Percentiles rank a stretch among this genome's conserved stretches.
Evolutionary conservation across 2,329 filamentous ascomycete species (phyloP).

Genomic region (Phialophora macrospora): DNA sequence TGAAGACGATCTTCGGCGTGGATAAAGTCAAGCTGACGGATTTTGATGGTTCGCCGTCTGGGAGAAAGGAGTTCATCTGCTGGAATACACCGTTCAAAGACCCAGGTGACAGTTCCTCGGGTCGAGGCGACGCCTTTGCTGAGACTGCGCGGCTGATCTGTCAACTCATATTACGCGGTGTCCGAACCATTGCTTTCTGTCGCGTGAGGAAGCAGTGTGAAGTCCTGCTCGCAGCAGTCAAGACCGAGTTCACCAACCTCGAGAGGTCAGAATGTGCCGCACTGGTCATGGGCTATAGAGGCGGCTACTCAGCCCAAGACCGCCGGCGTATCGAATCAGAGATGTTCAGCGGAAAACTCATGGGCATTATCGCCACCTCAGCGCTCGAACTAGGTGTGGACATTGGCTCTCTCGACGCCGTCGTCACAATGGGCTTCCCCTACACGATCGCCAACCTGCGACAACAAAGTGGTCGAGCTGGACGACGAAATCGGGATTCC

Average conservation of each 20-base stretch:
- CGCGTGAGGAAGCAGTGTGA: constrained; percentile 88
- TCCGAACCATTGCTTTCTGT: constrained; percentile 92
- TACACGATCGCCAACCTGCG: constrained; percentile 93
- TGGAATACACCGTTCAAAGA: constrained; percentile 98
- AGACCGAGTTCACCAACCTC: constrained; percentile 72
- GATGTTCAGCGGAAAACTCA: constrained; percentile 94
- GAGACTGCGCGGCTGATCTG: constrained; percentile 93
- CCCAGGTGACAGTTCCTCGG: constrained; percentile 81
- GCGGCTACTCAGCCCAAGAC: constrained; percentile 92
- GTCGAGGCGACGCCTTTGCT: constrained; percentile 77
- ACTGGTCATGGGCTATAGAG: constrained; percentile 92
- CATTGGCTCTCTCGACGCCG: constrained; percentile 90
- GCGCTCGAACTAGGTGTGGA: constrained; percentile 93
- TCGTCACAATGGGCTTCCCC: constrained; percentile 91
- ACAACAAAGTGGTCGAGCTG: constrained; percentile 92
- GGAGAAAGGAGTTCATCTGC: constrained; percentile 91
- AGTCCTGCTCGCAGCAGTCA: constrained; percentile 77
- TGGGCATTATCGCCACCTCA: constrained; percentile 92
- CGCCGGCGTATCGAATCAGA: constrained; percentile 85
- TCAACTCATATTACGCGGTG: constrained; percentile 83
- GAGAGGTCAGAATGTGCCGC: constrained; percentile 75
- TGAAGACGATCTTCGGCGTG: constrained; percentile 91
- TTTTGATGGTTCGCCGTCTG: constrained; percentile 89
- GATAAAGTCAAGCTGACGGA: constrained; percentile 80
- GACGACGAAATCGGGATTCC: constrained; percentile 89